Evolutionary conservation across 2,329 filamentous ascomycete species (phyloP).

Genomic region (Ophiocordyceps camponoti-floridani): DNA sequence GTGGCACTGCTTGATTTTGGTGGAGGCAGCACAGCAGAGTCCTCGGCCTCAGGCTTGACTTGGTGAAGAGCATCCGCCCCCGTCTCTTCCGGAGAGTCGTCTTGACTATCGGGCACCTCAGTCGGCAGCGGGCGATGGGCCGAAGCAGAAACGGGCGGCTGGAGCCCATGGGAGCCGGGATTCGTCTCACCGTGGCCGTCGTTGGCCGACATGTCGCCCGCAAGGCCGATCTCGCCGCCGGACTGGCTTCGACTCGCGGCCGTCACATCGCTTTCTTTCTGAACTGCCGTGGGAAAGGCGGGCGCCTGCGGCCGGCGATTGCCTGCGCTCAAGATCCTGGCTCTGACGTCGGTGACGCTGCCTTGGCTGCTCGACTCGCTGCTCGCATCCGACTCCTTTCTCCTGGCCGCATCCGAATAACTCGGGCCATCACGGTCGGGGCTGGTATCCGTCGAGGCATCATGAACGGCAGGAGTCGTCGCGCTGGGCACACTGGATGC

Average conservation of each 20-base stretch:
- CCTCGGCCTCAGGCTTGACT: conserved; percentile 4
- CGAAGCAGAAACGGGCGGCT: neutral
- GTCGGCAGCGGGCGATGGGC: neutral
- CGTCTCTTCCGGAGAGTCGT: conserved; percentile 14
- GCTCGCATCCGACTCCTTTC: conserved; percentile 21
- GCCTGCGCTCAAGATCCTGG: conserved; percentile 15
- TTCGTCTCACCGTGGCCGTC: neutral
- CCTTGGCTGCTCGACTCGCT: neutral
- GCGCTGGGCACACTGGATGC: conserved; percentile 56
- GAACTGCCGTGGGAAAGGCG: conserved; percentile 12
- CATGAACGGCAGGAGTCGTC: conserved; percentile 50
- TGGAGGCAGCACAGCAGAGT: conserved; percentile 1
- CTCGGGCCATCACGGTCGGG: conserved; percentile 49
- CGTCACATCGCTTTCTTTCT: conserved; percentile 1
- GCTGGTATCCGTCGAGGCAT: conserved; percentile 56
- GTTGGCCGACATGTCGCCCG: neutral
- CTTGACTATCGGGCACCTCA: conserved; percentile 19
- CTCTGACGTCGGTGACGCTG: conserved; percentile 1
- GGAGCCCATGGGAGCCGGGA: neutral
- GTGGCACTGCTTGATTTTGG: conserved; percentile 1
- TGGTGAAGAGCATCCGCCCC: conserved; percentile 15
- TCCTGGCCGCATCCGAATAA: conserved; percentile 29
- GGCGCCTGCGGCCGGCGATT: conserved; percentile 27
- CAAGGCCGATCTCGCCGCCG: neutral
- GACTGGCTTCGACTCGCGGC: neutral